Conservation (phyloP, 1,284 basidiomycete species). For the Lignosus rhinocerotis region DNA sequence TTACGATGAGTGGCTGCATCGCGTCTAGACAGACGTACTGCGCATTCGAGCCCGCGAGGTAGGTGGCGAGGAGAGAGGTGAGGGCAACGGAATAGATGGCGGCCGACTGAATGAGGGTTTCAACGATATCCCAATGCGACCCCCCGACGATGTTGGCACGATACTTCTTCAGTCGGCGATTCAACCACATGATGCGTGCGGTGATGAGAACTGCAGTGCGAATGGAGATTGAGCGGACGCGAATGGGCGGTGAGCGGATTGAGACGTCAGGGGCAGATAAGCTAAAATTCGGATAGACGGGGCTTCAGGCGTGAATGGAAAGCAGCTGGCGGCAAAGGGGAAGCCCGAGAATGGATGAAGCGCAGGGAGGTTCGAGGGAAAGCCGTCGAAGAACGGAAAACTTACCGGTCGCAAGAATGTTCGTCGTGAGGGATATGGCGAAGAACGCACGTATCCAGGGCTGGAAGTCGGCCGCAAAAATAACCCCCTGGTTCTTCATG, state of each 20-base stretch:
- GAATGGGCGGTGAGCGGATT: too few relatives aligned
- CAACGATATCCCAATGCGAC: slow-evolving; percentile 6
- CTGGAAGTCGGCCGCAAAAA: slow-evolving; percentile 16
- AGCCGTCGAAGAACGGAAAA: background rate
- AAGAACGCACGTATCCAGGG: slow-evolving; percentile 24
- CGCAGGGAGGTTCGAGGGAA: background rate
- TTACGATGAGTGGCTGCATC: slow-evolving; percentile 12
- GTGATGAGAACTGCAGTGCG: slow-evolving; percentile 20
- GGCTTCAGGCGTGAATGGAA: background rate
- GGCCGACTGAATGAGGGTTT: slow-evolving; percentile 10
- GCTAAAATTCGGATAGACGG: background rate
- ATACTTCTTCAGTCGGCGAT: slow-evolving; percentile 13
- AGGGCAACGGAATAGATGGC: slow-evolving; percentile 7
- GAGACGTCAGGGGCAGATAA: too few relatives aligned
- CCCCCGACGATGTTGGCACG: background rate
- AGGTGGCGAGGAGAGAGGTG: slow-evolving; percentile 3
- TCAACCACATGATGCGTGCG: slow-evolving; percentile 19
- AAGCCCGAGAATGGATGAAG: too few relatives aligned
- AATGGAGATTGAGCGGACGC: background rate
- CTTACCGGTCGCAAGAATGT: slow-evolving; percentile 20
- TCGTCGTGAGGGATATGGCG: slow-evolving; percentile 20
- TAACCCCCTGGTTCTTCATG: slow-evolving; percentile 9
- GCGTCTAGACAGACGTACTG: slow-evolving; percentile 4
- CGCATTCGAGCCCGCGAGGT: slow-evolving; percentile 3
- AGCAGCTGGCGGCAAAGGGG: background rate